A percentile compares a stretch with the other conserved stretches of the same genome.
phyloP scores from a whole-genome alignment of 1,139 yeast species.

The Debaryomyces nepalensis region DNA sequence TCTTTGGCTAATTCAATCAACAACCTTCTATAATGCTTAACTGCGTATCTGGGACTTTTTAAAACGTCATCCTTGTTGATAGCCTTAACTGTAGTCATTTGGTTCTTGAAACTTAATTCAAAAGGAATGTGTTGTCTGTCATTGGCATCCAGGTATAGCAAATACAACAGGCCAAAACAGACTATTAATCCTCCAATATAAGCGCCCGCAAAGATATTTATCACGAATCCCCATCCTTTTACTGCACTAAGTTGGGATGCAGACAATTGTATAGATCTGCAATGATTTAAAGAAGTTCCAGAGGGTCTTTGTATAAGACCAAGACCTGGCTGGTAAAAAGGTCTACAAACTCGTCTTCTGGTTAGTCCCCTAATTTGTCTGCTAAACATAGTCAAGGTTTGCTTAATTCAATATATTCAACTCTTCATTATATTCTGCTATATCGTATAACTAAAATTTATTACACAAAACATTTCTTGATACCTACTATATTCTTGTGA shows the following conservation, averaged over 20 bases:
- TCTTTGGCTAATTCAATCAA: constrained; percentile 41
- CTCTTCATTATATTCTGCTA: too few relatives aligned
- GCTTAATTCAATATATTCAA: neutral
- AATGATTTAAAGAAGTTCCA: constrained; percentile 6
- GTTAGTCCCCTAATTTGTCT: constrained; percentile 2
- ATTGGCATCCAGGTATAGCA: constrained; percentile 48
- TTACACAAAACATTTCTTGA: constrained; percentile 1
- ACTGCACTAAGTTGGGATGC: constrained; percentile 29
- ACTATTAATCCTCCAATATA: constrained; percentile 49
- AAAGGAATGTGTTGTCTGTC: constrained; percentile 47
- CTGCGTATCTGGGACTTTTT: constrained; percentile 48
- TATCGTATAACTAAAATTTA: neutral
- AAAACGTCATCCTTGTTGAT: constrained; percentile 52
- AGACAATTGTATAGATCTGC: constrained; percentile 20
- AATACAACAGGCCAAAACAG: constrained; percentile 44
- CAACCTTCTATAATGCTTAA: constrained; percentile 48
- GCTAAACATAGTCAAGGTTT: constrained; percentile 1
- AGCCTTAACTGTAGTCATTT: constrained; percentile 47
- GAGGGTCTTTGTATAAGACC: neutral
- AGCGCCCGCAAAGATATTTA: constrained; percentile 48
- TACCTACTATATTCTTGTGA: neutral
- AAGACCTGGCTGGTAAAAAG: neutral
- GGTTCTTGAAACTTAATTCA: constrained; percentile 39
- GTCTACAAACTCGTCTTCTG: neutral
- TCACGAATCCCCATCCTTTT: constrained; percentile 37